These are phyloP conservation scores for Neurospora sublineolata DNA, from an alignment of 495 filamentous ascomycete species.

Conservation along the genomic window DNA sequence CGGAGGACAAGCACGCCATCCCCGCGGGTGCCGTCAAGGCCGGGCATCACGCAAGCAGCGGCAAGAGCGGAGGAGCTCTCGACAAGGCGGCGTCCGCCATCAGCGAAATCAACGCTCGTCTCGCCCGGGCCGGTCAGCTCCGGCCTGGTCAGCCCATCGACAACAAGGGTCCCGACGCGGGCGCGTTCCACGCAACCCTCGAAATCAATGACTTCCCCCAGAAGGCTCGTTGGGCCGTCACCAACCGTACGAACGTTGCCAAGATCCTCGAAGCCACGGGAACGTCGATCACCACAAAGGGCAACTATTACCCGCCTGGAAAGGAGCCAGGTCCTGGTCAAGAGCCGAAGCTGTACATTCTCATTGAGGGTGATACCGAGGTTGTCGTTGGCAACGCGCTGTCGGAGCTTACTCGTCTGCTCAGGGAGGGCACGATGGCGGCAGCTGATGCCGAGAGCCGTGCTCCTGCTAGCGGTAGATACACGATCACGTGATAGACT, in stretches of 20 bases:
- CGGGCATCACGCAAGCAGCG: conserved; percentile 28
- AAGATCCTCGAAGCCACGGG: conserved; percentile 94
- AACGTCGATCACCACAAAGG: conserved; percentile 95
- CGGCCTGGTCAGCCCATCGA: conserved; percentile 91
- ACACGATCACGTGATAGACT: conserved; percentile 62
- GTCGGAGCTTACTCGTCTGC: conserved; percentile 73
- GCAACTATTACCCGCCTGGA: conserved; percentile 72
- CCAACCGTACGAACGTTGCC: conserved; percentile 95
- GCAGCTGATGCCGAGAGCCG: conserved; percentile 75
- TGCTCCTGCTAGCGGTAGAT: conserved; percentile 72
- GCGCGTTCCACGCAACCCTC: conserved; percentile 91
- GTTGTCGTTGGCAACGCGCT: conserved; percentile 84
- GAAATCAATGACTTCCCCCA: conserved; percentile 99
- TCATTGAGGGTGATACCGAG: conserved; percentile 96
- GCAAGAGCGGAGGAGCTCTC: conserved; percentile 53
- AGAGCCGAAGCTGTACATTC: conserved; percentile 86
- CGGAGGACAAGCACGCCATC: conserved; percentile 44
- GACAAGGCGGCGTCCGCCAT: conserved; percentile 79
- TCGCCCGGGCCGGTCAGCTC: conserved; percentile 76
- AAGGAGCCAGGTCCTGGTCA: conserved; percentile 65
- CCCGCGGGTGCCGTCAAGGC: conserved; percentile 47
- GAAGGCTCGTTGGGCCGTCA: conserved; percentile 97
- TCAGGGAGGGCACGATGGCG: conserved; percentile 87
- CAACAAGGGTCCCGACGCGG: conserved; percentile 96
- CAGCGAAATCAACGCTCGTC: conserved; percentile 72